These are phyloP conservation scores for Russula vinacea DNA, from an alignment of 768 basidiomycete genomes.

Conservation along the genomic window DNA sequence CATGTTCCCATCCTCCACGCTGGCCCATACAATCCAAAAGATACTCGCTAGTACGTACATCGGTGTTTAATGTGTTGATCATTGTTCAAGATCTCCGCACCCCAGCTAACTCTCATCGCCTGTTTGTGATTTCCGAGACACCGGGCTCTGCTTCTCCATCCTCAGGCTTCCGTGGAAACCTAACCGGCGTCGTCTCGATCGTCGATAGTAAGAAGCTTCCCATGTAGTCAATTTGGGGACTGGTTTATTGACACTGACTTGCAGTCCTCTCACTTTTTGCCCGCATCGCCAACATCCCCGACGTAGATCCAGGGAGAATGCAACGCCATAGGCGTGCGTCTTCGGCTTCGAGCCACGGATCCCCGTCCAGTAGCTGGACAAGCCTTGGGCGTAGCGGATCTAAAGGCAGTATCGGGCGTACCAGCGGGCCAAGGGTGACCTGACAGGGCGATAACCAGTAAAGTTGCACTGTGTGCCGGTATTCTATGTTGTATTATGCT, in stretches of 20 bases:
- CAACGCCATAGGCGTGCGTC: conserved; percentile 78
- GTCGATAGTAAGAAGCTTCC: conserved; percentile 61
- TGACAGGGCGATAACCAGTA: not conserved
- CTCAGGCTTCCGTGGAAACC: conserved; percentile 45
- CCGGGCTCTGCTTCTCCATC: conserved; percentile 49
- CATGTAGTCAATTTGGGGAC: not conserved
- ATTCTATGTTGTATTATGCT: conserved; percentile 13
- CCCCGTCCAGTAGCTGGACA: conserved; percentile 18
- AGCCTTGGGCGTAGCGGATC: conserved; percentile 24
- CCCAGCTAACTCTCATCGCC: conserved; percentile 73
- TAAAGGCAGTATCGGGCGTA: conserved; percentile 21
- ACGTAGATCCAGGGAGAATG: conserved; percentile 75
- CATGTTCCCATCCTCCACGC: conserved; percentile 58
- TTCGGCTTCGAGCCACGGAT: conserved; percentile 49
- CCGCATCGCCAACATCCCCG: conserved; percentile 63
- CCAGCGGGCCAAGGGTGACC: not conserved
- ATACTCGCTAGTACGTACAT: conserved; percentile 70
- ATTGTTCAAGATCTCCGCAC: conserved; percentile 3
- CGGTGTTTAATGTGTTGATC: not conserved
- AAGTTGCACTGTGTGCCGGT: not conserved
- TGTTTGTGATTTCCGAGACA: conserved; percentile 72
- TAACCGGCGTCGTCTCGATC: conserved; percentile 76
- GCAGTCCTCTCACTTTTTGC: conserved; percentile 79
- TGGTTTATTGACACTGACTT: not conserved
- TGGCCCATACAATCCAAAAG: conserved; percentile 74